Percentiles rank a stretch among this genome's conserved stretches.
phyloP scores from a whole-genome alignment of 176 grass and related monocot species.

The Lolium perenne region DNA sequence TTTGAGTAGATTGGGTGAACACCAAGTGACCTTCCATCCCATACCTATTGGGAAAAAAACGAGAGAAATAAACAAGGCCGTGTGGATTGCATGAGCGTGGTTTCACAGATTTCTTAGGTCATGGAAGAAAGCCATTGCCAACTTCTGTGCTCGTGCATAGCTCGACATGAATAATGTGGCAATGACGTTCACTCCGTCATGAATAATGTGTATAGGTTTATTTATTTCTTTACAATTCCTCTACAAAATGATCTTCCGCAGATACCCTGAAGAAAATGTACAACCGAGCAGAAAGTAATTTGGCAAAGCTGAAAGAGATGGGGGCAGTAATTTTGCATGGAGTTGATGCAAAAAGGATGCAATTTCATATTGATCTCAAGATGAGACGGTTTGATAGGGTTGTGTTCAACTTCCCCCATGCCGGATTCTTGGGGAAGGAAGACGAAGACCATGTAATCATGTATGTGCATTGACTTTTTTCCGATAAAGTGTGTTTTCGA shows the following conservation, averaged over 20 bases:
- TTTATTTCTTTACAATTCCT: neutral
- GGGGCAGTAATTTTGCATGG: slow-evolving; percentile 1
- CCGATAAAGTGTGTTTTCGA: too few species aligned
- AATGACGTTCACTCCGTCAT: neutral
- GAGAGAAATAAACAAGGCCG: too few species aligned
- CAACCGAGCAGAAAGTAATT: slow-evolving; percentile 28
- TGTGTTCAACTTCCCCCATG: neutral
- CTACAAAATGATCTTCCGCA: slow-evolving; percentile 10
- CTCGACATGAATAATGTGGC: too few species aligned
- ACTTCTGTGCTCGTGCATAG: neutral
- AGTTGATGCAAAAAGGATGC: neutral
- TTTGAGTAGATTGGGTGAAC: too few species aligned
- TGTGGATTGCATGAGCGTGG: neutral
- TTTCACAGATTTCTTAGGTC: neutral
- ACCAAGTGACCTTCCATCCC: too few species aligned
- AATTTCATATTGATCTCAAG: neutral
- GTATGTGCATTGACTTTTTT: neutral
- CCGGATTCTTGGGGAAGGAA: neutral
- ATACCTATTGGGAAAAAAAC: too few species aligned
- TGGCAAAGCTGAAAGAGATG: slow-evolving; percentile 31
- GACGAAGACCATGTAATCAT: neutral
- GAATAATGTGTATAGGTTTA: neutral
- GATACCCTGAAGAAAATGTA: slow-evolving; percentile 37
- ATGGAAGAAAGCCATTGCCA: neutral
- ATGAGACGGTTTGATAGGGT: neutral